phyloP scores from a whole-genome alignment of 805 yeast species.

The Candida namnaoensis region DNA sequence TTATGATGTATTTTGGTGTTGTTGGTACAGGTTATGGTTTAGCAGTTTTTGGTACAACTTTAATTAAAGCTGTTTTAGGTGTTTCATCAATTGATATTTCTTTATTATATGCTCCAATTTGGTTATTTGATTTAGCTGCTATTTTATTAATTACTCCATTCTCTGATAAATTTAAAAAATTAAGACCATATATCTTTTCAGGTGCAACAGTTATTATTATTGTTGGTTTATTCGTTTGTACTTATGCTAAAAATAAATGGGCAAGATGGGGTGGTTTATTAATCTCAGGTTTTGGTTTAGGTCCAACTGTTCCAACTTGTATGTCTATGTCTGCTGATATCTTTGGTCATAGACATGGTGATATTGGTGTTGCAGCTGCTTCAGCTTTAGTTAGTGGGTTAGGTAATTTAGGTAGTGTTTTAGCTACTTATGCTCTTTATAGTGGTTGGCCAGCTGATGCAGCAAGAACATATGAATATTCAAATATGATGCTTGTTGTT shows the following conservation, averaged over 20 bases:
- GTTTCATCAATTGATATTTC: conserved; percentile 64
- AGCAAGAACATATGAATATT: conserved; percentile 49
- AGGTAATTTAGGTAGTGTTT: conserved; percentile 81
- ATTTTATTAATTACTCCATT: conserved; percentile 71
- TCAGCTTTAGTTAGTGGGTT: conserved; percentile 80
- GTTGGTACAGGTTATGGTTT: conserved; percentile 88
- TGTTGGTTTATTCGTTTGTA: conserved; percentile 64
- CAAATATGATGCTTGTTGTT: conserved; percentile 78
- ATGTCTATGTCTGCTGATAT: conserved; percentile 82
- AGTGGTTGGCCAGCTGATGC: conserved; percentile 81
- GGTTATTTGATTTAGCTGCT: conserved; percentile 78
- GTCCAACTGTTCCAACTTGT: conserved; percentile 84
- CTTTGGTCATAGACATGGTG: conserved; percentile 64
- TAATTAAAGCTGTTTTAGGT: conserved; percentile 51
- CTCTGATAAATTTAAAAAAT: conserved; percentile 58
- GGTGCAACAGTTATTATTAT: conserved; percentile 60
- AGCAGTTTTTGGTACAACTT: conserved; percentile 77
- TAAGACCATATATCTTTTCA: conserved; percentile 56
- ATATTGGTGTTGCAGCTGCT: conserved; percentile 77
- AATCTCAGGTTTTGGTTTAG: conserved; percentile 80
- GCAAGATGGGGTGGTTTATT: conserved; percentile 70
- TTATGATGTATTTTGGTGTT: conserved; percentile 86
- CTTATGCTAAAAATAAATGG: conserved; percentile 72
- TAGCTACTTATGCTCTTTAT: conserved; percentile 79
- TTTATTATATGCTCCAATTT: conserved; percentile 78